These are phyloP conservation scores for Funneliformis geosporum DNA, from an alignment of 192 early-diverging fungal genomes.

Conservation along the genomic window DNA sequence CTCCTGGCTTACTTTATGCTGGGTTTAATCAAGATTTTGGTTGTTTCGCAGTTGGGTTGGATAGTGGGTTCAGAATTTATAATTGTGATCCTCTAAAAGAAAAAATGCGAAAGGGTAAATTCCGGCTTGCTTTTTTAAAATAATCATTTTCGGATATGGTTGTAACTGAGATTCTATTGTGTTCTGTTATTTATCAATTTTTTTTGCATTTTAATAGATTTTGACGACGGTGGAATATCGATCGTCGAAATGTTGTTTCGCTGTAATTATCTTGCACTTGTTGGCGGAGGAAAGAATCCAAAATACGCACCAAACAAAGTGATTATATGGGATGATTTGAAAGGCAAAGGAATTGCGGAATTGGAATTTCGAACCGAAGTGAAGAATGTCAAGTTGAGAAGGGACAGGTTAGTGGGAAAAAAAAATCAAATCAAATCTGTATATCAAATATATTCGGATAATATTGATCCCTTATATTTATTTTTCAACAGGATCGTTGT, in stretches of 20 bases:
- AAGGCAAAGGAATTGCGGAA: constrained; percentile 67
- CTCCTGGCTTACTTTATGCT: constrained; percentile 71
- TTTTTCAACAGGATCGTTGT: constrained; percentile 64
- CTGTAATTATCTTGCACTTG: constrained; percentile 84
- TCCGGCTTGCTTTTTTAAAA: background rate
- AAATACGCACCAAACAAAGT: constrained; percentile 85
- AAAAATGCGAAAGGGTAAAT: constrained; percentile 69
- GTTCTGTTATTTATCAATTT: background rate
- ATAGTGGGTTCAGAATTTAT: constrained; percentile 81
- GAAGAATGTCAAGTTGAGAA: constrained; percentile 73
- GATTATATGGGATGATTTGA: constrained; percentile 84
- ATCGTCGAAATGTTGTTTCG: constrained; percentile 84
- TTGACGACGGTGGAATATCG: constrained; percentile 81
- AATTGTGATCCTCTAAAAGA: constrained; percentile 83
- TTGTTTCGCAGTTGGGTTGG: constrained; percentile 81
- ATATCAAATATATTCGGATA: background rate
- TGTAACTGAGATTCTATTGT: background rate
- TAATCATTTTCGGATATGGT: background rate
- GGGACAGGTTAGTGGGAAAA: constrained; percentile 59
- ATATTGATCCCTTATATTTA: background rate
- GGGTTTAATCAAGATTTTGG: constrained; percentile 84
- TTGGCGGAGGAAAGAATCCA: constrained; percentile 83
- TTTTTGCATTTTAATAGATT: constrained; percentile 49
- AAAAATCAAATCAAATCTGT: background rate
- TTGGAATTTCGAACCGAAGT: constrained; percentile 82